Evolutionary conservation across 169 alveolate genomes (phyloP), one percentile per base, ranked within the genome.

Genomic region (Eimeria sp.): DNA sequence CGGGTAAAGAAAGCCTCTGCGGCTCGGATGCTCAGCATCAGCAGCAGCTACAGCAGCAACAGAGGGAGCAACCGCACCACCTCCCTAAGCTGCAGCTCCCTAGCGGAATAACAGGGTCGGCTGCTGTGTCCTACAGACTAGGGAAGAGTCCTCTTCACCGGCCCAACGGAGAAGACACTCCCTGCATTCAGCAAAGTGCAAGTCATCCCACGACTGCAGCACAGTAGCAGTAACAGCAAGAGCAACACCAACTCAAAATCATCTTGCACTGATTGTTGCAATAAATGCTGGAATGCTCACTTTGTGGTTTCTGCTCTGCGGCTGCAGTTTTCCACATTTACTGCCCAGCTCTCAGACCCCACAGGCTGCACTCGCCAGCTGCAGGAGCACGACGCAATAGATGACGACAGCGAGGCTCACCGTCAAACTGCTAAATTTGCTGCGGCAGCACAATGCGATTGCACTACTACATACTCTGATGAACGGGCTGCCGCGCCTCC

Each of bases 91-190:
- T 87, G 49, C 94, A 87, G 80, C 83, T 87, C 78, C 94, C 83
- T 27, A 87, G 67, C 45, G 94, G 94, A 61, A 49, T 87, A 27
- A 45, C 63, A 45, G 94, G 94, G 27, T 34, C 94, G 45, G 78
- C 94, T 27, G 51, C 83, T 45, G 83, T 45, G 25, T 61, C 65
- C 20, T 87, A 87, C 94, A 61, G 94, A 47, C 65, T 87, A 34
- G 94, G 84, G 47, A 87, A 87, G 67, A 87, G 94, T 67, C 94
- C 94, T n/a, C 82, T 87, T 40, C 94, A 87, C 82, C 94, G 94
- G 34, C 94, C 94, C 47, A 51, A 87, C 45, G 94, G 94, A 34
- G 94, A 87, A 87, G 94, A 87, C 94, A 87, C 94, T 70, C 94
- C 94, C 67, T 45, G 83, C 82, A 49, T 87, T 57, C 94, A 87